Percentiles rank a stretch among this genome's conserved stretches.
phyloP scores from a whole-genome alignment of 495 filamentous ascomycete species.

The Pyrenopolyporus hunteri region DNA sequence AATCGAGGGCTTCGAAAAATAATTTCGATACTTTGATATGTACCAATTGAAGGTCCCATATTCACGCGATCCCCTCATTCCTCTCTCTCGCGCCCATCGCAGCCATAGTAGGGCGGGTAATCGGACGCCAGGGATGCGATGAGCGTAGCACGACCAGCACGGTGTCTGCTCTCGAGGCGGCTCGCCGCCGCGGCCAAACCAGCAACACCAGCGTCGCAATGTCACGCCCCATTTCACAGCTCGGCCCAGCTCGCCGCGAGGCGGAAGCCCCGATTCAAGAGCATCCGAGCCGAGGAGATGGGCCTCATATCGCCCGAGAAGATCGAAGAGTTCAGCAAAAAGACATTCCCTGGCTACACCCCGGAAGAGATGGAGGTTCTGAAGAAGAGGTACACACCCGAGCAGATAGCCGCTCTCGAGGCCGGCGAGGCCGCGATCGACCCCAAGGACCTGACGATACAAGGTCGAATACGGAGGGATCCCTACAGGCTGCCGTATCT shows the following conservation, averaged over 20 bases:
- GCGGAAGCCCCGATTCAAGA: conserved; percentile 52
- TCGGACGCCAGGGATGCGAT: conserved; percentile 37
- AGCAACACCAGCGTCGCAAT: conserved; percentile 37
- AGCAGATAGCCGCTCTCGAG: conserved; percentile 83
- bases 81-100: conserved; percentile 11
- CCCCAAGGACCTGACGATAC: conserved; percentile 73
- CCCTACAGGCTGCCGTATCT: conserved; percentile 75
- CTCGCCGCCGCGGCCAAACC: conserved; percentile 35
- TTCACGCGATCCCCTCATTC: conserved; percentile 4
- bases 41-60: conserved; percentile 36
- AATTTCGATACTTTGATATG: conserved; percentile 35
- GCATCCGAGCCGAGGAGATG: conserved; percentile 51
- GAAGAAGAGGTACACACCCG: conserved; percentile 70
- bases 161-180: conserved; percentile 43
- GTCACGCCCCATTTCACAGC: conserved; percentile 50
- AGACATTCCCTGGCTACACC: conserved; percentile 68
- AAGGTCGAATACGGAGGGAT: conserved; percentile 72
- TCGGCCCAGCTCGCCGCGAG: conserved; percentile 48
- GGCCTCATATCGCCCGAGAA: conserved; percentile 48
- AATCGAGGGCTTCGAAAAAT: conserved; percentile 23
- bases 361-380: conserved; percentile 69
- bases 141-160: conserved; percentile 43
- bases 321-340: conserved; percentile 50
- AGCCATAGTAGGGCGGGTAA: conserved; percentile 25
- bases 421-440: conserved; percentile 85